Percentiles rank a stretch among this genome's conserved stretches.
These are phyloP conservation scores for Carpinus viminea DNA, from an alignment of 306 rosid genomes.

Conservation along the genomic window DNA sequence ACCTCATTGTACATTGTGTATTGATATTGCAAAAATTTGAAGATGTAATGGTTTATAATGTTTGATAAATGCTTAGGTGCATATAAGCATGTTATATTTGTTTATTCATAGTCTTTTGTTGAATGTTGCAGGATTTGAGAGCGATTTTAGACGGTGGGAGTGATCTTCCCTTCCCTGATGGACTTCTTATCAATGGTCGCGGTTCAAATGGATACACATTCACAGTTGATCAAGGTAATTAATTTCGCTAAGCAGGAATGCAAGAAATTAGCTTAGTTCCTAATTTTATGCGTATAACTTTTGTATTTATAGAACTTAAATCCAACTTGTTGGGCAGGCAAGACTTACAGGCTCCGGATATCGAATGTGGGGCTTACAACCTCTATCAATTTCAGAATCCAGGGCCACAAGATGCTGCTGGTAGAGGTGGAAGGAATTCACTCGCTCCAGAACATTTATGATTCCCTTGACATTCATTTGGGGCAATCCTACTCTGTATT, in stretches of 20 bases:
- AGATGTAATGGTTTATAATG: not conserved
- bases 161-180: slow-evolving; percentile 84
- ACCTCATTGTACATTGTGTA: not conserved
- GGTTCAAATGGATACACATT: slow-evolving; percentile 56
- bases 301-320: not conserved
- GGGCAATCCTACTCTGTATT: slow-evolving; percentile 80
- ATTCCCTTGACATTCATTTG: slow-evolving; percentile 79
- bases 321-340: slow-evolving; percentile 52
- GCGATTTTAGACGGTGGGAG: slow-evolving; percentile 75
- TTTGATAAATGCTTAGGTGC: not conserved
- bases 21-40: not conserved
- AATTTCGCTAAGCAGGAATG: not conserved
- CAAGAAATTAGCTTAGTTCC: not conserved
- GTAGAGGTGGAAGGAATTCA: slow-evolving; percentile 95
- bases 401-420: slow-evolving; percentile 75
- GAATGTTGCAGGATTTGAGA: slow-evolving; percentile 61
- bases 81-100: not conserved
- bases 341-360: slow-evolving; percentile 74
- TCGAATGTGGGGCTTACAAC: slow-evolving; percentile 82
- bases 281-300: slow-evolving; percentile 8
- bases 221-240: slow-evolving; percentile 75
- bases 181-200: slow-evolving; percentile 78
- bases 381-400: slow-evolving; percentile 78
- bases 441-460: slow-evolving; percentile 69
- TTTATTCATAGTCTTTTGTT: not conserved